Base-by-base conservation (phyloP, 2,329 filamentous ascomycete species). In the Aspergillus latus region DNA sequence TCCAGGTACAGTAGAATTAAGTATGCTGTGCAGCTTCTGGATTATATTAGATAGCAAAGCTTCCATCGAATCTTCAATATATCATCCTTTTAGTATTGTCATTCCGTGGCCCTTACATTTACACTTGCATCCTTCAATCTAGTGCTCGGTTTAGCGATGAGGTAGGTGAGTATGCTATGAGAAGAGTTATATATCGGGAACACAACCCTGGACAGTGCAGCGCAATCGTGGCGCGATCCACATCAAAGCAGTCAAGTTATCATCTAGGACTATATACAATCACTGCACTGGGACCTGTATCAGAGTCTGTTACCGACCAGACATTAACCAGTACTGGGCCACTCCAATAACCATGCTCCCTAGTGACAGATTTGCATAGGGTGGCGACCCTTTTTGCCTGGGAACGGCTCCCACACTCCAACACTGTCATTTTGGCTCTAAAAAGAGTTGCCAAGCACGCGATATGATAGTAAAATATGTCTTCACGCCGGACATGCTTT, bases 381-480 rank as follows among this genome's bases (percentile, higher is more conserved):
- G 39, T 48, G 32, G 64, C 61, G 15, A 75, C 69, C 36, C 73
- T 68, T 30, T 56, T 48, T 8, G 72, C 72, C 47, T 76, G 74
- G 32, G 45, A 39, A 26, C 57, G 55, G 60, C 70, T 68, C 4
- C 74, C 74, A 56, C 74, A 76, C 57, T 76, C 74, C 9, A 76
- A 52, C 6, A 76, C 66, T 1, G 65, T 64, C 9, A 75, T 51
- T 36, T 63, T 67, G 3, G 66, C 59, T 34, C 42, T 55, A n/a
- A 71, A 42, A 21, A 59, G 60, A 7, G 56, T 57, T 2, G 65
- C 63, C 5, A 73, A 49, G 2, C 48, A 50, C n/a, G 74, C 52
- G n/a, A 75, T 66, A 6, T 56, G 62, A 10, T 65, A 59, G 57
- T 75, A 76, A 54, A 76, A 76, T 3, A 68, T 56, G 60, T 76